Evolutionary conservation across 805 yeast genomes (phyloP).

Genomic region (Nakazawaea wickerhamii): DNA sequence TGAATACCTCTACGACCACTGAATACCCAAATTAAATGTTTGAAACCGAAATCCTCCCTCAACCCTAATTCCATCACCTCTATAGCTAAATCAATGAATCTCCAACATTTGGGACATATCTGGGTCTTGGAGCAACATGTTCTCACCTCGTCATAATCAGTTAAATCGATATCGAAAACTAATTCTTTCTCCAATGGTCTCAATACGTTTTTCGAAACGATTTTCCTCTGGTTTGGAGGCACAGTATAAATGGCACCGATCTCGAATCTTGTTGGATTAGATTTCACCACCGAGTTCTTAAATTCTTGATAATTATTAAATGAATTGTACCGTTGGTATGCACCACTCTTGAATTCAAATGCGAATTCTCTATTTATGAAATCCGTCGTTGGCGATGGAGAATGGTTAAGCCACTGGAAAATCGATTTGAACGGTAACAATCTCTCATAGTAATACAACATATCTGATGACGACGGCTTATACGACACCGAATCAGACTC

Average conservation of each 20-base stretch:
- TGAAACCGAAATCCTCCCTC: conserved; percentile 84
- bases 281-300: conserved; percentile 63
- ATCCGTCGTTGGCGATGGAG: conserved; percentile 66
- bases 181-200: conserved; percentile 81
- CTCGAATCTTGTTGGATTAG: conserved; percentile 88
- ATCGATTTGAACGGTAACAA: conserved; percentile 72
- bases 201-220: conserved; percentile 69
- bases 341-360: conserved; percentile 80
- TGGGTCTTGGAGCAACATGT: conserved; percentile 87
- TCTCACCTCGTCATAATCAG: conserved; percentile 90
- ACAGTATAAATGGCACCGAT: conserved; percentile 88
- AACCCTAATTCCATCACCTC: conserved; percentile 67
- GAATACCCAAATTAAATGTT: conserved; percentile 87
- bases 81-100: conserved; percentile 80
- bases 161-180: conserved; percentile 95
- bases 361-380: conserved; percentile 92
- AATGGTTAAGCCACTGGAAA: conserved; percentile 88
- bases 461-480: conserved; percentile 50
- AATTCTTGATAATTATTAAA: conserved; percentile 64
- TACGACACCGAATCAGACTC: conserved; percentile 12
- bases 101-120: conserved; percentile 91
- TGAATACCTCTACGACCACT: conserved; percentile 99
- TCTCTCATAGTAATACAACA: conserved; percentile 64
- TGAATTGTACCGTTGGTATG: conserved; percentile 86
- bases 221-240: conserved; percentile 82